These are phyloP conservation scores for Talaromyces sp. DNA, from an alignment of 2,329 filamentous ascomycete genomes.

Conservation along the genomic window DNA sequence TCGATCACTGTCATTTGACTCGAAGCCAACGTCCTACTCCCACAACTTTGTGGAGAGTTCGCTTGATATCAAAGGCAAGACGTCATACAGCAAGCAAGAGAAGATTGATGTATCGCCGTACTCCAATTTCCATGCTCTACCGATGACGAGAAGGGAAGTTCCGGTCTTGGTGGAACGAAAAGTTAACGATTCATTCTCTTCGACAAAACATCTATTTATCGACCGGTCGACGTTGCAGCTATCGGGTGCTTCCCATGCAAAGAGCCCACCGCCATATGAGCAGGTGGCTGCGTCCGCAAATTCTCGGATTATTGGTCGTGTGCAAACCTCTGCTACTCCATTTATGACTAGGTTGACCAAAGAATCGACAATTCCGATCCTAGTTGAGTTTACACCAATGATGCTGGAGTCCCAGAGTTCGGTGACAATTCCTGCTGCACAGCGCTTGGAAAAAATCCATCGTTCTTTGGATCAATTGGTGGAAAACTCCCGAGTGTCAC, in stretches of 20 bases:
- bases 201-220: constrained; percentile 35
- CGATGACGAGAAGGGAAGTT: constrained; percentile 8
- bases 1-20: constrained; percentile 25
- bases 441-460: constrained; percentile 37
- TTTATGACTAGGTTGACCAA: constrained; percentile 29
- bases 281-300: constrained; percentile 41
- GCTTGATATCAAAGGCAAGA: constrained; percentile 32
- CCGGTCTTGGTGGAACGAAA: constrained; percentile 21
- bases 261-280: constrained; percentile 43
- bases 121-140: constrained; percentile 13
- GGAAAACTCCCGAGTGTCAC: constrained; percentile 41
- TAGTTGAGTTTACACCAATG: constrained; percentile 43
- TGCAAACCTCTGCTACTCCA: constrained; percentile 38
- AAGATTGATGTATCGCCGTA: constrained; percentile 10
- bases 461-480: constrained; percentile 39
- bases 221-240: constrained; percentile 40
- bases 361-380: constrained; percentile 37
- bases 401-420: constrained; percentile 34
- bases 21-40: constrained; percentile 30
- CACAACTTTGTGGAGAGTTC: constrained; percentile 29
- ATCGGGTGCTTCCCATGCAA: constrained; percentile 37
- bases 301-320: constrained; percentile 40
- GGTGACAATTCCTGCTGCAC: constrained; percentile 26
- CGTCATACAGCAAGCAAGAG: constrained; percentile 11
- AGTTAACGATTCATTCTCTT: constrained; percentile 25